Conservation (phyloP, 768 basidiomycete species). For the Trametes maxima region DNA sequence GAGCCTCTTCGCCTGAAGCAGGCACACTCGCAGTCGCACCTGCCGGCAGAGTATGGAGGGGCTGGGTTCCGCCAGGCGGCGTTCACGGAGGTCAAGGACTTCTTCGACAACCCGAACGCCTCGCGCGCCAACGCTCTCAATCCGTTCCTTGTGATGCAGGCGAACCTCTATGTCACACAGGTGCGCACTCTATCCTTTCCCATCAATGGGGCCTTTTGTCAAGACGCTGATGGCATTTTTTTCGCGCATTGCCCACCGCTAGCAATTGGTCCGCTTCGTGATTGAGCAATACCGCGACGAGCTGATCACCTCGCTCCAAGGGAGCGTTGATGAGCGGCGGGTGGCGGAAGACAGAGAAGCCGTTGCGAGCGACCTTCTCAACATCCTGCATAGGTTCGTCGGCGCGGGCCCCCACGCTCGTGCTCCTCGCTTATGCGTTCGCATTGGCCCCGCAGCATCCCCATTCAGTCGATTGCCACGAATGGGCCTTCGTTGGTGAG, state of each 20-base stretch:
- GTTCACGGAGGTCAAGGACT: slow-evolving; percentile 86
- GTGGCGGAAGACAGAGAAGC: slow-evolving; percentile 77
- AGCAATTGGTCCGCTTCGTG: slow-evolving; percentile 94
- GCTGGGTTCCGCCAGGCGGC: slow-evolving; percentile 81
- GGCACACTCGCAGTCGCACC: slow-evolving; percentile 47
- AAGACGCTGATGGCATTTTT: slow-evolving; percentile 7
- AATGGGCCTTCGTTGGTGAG: slow-evolving; percentile 79
- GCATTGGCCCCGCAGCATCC: slow-evolving; percentile 56
- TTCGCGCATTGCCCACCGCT: neutral
- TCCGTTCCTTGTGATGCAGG: slow-evolving; percentile 90
- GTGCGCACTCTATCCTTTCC: slow-evolving; percentile 41
- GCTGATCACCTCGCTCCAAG: slow-evolving; percentile 68
- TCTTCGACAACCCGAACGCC: slow-evolving; percentile 90
- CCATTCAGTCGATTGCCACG: slow-evolving; percentile 90
- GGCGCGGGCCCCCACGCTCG: neutral
- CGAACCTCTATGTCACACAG: slow-evolving; percentile 91
- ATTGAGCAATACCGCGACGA: slow-evolving; percentile 93
- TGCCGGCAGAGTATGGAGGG: slow-evolving; percentile 64
- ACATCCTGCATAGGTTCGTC: slow-evolving; percentile 76
- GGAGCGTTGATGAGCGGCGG: slow-evolving; percentile 61
- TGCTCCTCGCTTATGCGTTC: slow-evolving; percentile 8
- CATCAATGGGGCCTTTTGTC: neutral
- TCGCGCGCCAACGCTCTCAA: slow-evolving; percentile 84
- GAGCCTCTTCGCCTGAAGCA: slow-evolving; percentile 73
- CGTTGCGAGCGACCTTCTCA: slow-evolving; percentile 84